A percentile compares a stretch with the other conserved stretches of the same genome.
Conservation (phyloP, 2,329 filamentous ascomycete genomes). For the Boeremia lycopersici region DNA sequence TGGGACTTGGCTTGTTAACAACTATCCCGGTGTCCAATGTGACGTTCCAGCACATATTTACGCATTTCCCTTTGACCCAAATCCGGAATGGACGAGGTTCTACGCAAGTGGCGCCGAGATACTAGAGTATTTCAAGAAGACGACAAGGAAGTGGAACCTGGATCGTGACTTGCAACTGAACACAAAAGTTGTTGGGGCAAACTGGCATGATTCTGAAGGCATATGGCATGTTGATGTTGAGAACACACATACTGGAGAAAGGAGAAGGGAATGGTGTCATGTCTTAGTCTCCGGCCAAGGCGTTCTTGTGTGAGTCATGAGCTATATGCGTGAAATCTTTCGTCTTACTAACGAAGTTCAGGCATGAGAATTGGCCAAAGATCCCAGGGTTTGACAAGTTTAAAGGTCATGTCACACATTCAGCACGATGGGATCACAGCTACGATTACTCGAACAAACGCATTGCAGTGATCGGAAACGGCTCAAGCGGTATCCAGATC, state of each 20-base stretch:
- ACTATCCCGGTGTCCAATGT: conserved; percentile 50
- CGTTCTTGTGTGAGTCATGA: conserved; percentile 28
- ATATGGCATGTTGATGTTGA: conserved; percentile 49
- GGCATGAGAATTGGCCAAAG: conserved; percentile 48
- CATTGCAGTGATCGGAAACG: conserved; percentile 31
- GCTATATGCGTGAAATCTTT: background rate
- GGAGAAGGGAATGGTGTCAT: conserved; percentile 22
- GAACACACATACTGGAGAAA: conserved; percentile 15
- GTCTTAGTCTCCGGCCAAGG: conserved; percentile 26
- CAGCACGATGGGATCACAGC: conserved; percentile 58
- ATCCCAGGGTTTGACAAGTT: conserved; percentile 56
- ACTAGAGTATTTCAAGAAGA: conserved; percentile 47
- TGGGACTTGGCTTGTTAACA: conserved; percentile 40
- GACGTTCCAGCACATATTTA: conserved; percentile 39
- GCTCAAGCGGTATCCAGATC: conserved; percentile 28
- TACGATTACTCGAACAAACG: conserved; percentile 27
- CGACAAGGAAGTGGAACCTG: conserved; percentile 47
- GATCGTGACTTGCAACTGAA: conserved; percentile 41
- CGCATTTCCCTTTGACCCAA: conserved; percentile 50
- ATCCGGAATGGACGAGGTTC: conserved; percentile 49
- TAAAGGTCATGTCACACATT: conserved; percentile 59
- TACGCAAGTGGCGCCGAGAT: conserved; percentile 49
- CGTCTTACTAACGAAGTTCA: conserved; percentile 15
- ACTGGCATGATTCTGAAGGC: conserved; percentile 44
- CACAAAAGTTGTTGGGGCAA: conserved; percentile 41